Evolutionary conservation across 2,329 filamentous ascomycete genomes (phyloP).

Genomic region (Aspergillus bombycis): DNA sequence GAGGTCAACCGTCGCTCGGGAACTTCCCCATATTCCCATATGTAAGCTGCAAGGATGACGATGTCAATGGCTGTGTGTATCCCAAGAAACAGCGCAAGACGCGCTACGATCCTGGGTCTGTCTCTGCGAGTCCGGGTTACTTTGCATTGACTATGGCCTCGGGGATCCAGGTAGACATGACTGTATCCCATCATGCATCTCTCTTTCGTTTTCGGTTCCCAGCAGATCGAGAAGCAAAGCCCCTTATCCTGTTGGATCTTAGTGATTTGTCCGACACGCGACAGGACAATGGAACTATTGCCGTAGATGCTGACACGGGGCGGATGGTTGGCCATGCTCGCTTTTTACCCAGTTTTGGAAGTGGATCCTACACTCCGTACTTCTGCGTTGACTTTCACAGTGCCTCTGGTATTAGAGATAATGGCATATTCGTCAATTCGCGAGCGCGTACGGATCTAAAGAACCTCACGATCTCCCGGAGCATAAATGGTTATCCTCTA

Average conservation of each 20-base stretch:
- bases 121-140: conserved; percentile 66
- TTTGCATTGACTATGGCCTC: conserved; percentile 64
- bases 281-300: conserved; percentile 61
- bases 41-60: conserved; percentile 60
- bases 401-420: conserved; percentile 56
- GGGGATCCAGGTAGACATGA: conserved; percentile 67
- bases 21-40: conserved; percentile 75
- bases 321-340: conserved; percentile 64
- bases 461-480: conserved; percentile 56
- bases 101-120: conserved; percentile 53
- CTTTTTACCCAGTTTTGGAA: conserved; percentile 68
- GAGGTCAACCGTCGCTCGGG: conserved; percentile 64
- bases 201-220: conserved; percentile 69
- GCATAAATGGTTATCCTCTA: conserved; percentile 62
- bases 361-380: conserved; percentile 61
- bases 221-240: conserved; percentile 40
- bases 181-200: conserved; percentile 63
- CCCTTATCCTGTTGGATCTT: conserved; percentile 67
- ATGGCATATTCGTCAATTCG: conserved; percentile 65
- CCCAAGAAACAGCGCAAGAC: conserved; percentile 57
- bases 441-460: conserved; percentile 59
- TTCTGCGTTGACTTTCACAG: conserved; percentile 71
- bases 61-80: conserved; percentile 65
- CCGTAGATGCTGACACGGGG: conserved; percentile 59
- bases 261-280: conserved; percentile 65